These are phyloP conservation scores for Hysterangium stoloniferum DNA, from an alignment of 768 basidiomycete genomes.

Conservation along the genomic window DNA sequence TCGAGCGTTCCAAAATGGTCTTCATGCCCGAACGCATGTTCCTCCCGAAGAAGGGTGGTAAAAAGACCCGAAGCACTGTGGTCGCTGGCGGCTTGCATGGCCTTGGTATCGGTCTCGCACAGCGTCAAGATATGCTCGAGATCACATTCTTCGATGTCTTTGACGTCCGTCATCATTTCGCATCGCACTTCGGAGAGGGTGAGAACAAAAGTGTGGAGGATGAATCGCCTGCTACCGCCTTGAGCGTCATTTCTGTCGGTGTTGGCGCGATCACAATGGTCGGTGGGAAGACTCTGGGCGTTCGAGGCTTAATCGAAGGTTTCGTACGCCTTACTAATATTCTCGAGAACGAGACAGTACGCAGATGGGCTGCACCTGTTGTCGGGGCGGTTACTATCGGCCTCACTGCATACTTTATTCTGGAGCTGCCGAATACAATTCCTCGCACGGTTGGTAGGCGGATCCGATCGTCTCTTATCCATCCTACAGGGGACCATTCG, in stretches of 20 bases:
- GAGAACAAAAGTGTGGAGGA: slow-evolving; percentile 25
- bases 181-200: slow-evolving; percentile 58
- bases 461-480: slow-evolving; percentile 56
- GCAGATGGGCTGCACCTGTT: slow-evolving; percentile 84
- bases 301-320: slow-evolving; percentile 71
- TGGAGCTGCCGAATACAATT: slow-evolving; percentile 83
- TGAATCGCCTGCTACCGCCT: slow-evolving; percentile 48
- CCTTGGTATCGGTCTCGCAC: slow-evolving; percentile 75
- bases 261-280: slow-evolving; percentile 87
- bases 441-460: slow-evolving; percentile 86
- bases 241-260: slow-evolving; percentile 67
- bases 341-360: slow-evolving; percentile 68
- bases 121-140: slow-evolving; percentile 70
- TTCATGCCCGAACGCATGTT: slow-evolving; percentile 99
- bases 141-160: slow-evolving; percentile 79
- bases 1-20: slow-evolving; percentile 71
- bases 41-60: slow-evolving; percentile 33
- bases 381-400: slow-evolving; percentile 72
- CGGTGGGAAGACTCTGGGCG: slow-evolving; percentile 73
- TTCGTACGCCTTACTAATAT: slow-evolving; percentile 68
- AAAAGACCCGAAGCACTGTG: slow-evolving; percentile 36
- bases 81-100: slow-evolving; percentile 75
- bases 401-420: slow-evolving; percentile 68
- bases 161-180: slow-evolving; percentile 77
- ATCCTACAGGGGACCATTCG: slow-evolving; percentile 37